These are phyloP conservation scores for Fagopyrum homotropicum DNA, from an alignment of 148 eudicot species.

Conservation along the genomic window DNA sequence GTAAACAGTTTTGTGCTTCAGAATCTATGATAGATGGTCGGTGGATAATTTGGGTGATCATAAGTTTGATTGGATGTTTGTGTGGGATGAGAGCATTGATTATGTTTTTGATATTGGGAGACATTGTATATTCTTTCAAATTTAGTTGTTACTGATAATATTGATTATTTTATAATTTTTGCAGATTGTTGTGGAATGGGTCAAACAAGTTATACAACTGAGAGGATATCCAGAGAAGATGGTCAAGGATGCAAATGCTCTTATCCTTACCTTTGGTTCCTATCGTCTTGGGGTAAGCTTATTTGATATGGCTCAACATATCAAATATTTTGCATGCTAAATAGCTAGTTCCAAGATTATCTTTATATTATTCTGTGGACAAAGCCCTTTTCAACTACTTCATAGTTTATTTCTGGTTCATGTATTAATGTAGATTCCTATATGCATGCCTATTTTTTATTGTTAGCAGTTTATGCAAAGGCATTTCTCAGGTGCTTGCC, in stretches of 20 bases:
- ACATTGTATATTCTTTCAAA: not conserved
- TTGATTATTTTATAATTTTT: not conserved
- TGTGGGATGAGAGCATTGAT: not conserved
- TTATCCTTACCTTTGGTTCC: conserved; percentile 81
- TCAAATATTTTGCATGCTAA: not conserved
- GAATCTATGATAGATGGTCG: not conserved
- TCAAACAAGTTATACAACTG: conserved; percentile 66
- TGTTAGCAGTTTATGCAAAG: not conserved
- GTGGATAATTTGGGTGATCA: not conserved
- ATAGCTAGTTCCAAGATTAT: not conserved
- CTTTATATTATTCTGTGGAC: not conserved
- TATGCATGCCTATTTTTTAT: not conserved
- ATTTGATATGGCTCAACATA: not conserved
- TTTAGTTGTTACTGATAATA: not conserved
- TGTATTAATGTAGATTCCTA: too few species aligned
- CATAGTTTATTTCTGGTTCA: too few species aligned
- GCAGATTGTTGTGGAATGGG: conserved; percentile 86
- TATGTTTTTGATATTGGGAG: too few species aligned
- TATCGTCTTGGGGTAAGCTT: conserved; percentile 75
- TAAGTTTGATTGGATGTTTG: not conserved
- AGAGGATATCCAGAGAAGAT: conserved; percentile 83
- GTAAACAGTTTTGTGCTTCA: conserved; percentile 21
- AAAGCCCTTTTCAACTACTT: too few species aligned
- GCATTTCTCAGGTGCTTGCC: not conserved
- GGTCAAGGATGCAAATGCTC: conserved; percentile 91